Percentiles rank a stretch among this genome's conserved stretches.
These are phyloP conservation scores for Eragrostis tef DNA, from an alignment of 202 grass and related monocot species.

Conservation along the genomic window DNA sequence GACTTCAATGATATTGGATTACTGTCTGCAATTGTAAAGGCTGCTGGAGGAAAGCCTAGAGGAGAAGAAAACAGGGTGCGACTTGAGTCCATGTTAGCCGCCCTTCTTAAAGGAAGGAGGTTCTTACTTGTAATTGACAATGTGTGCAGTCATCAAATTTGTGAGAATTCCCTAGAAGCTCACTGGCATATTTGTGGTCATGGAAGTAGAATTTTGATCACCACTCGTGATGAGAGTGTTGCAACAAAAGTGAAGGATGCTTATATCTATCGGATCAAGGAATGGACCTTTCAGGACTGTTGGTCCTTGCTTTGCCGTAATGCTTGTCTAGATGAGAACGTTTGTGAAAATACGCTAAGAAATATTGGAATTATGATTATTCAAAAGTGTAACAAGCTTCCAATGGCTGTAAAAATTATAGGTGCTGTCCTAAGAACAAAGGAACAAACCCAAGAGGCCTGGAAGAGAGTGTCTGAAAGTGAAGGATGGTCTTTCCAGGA, in stretches of 20 bases:
- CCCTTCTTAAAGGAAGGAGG: constrained; percentile 46
- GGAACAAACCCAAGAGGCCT: constrained; percentile 36
- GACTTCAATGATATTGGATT: constrained; percentile 45
- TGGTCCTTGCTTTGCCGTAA: constrained; percentile 51
- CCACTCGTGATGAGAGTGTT: constrained; percentile 48
- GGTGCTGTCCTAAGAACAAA: constrained; percentile 55
- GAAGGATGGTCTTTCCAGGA: constrained; percentile 51
- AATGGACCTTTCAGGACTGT: constrained; percentile 44
- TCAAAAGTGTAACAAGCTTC: constrained; percentile 57
- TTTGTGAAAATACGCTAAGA: constrained; percentile 20
- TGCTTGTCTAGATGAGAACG: constrained; percentile 36
- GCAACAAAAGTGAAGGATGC: constrained; percentile 35
- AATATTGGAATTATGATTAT: constrained; percentile 52
- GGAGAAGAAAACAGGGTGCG: constrained; percentile 37
- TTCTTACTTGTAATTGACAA: constrained; percentile 57
- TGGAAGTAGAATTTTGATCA: constrained; percentile 55
- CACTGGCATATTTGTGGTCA: constrained; percentile 31
- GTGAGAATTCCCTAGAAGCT: constrained; percentile 41
- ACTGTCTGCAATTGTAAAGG: constrained; percentile 46
- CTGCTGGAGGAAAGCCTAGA: constrained; percentile 44
- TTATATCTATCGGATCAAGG: constrained; percentile 41
- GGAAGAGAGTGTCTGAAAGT: constrained; percentile 52
- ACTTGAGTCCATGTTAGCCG: constrained; percentile 51
- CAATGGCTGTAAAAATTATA: constrained; percentile 56
- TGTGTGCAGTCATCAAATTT: constrained; percentile 36